Conservation (phyloP, 257 asterid genomes). For the Craterostigma plantagineum region DNA sequence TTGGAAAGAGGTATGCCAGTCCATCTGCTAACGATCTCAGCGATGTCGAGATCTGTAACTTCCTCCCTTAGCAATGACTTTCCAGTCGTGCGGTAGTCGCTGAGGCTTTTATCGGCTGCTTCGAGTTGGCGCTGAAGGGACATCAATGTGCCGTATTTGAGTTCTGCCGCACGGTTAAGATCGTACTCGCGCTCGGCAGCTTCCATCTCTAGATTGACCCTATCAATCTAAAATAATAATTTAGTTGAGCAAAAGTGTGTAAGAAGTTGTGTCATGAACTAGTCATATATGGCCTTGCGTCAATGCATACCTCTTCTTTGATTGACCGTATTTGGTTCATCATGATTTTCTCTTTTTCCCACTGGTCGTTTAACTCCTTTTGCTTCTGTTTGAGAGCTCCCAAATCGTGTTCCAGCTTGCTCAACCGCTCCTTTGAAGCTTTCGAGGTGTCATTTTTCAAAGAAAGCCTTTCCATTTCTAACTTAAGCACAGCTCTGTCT, state of each 20-base stretch:
- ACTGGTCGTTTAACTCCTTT: constrained; percentile 46
- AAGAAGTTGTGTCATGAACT: background rate
- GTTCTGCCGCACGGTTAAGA: constrained; percentile 88
- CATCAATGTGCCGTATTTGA: constrained; percentile 65
- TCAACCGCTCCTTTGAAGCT: constrained; percentile 68
- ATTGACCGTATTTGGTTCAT: constrained; percentile 69
- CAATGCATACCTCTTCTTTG: constrained; percentile 52
- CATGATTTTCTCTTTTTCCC: constrained; percentile 66
- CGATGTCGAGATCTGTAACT: constrained; percentile 73
- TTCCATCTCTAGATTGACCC: constrained; percentile 89
- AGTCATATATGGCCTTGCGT: no score
- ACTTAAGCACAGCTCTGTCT: constrained; percentile 66
- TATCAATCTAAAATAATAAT: constrained; percentile 48
- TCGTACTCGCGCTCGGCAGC: constrained; percentile 96
- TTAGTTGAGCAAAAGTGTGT: background rate
- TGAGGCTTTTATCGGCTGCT: constrained; percentile 54
- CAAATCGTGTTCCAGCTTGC: constrained; percentile 64
- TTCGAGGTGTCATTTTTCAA: constrained; percentile 70
- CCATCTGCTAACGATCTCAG: constrained; percentile 89
- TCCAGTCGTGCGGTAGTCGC: constrained; percentile 56
- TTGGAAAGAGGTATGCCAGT: constrained; percentile 88
- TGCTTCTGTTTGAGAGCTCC: constrained; percentile 53
- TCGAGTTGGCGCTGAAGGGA: constrained; percentile 78
- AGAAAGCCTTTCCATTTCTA: constrained; percentile 90
- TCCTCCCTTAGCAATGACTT: constrained; percentile 63